Percentiles rank a stretch among this genome's conserved stretches.
phyloP scores from a whole-genome alignment of 2,329 filamentous ascomycete species.

The Ilyonectria mors-panacis region DNA sequence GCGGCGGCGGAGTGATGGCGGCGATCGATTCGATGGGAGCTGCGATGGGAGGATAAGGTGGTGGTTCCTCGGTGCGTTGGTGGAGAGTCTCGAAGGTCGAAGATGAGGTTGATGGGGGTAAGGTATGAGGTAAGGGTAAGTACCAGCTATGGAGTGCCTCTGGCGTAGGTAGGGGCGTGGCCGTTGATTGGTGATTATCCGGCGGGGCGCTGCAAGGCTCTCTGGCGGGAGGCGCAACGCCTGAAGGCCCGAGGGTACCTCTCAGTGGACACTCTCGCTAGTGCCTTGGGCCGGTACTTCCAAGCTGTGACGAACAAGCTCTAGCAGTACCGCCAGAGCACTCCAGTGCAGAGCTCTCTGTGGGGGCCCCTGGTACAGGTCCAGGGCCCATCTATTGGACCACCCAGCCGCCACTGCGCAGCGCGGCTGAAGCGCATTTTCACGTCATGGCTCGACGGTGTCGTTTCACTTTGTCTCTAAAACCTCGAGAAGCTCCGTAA shows the following conservation, averaged over 20 bases:
- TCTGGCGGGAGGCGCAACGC: not conserved
- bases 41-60: slow-evolving; percentile 27
- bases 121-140: slow-evolving; percentile 12
- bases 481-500: not conserved
- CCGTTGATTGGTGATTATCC: slow-evolving; percentile 10
- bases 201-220: not conserved
- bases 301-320: not conserved
- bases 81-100: slow-evolving; percentile 1
- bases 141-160: not conserved
- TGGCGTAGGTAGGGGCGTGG: not conserved
- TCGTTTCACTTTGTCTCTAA: slow-evolving; percentile 10
- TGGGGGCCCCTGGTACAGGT: not conserved
- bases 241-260: not conserved
- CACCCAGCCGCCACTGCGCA: slow-evolving; percentile 10
- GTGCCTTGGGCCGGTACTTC: not conserved
- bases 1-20: not conserved
- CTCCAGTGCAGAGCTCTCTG: not conserved
- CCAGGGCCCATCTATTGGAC: slow-evolving; percentile 9
- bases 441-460: slow-evolving; percentile 27
- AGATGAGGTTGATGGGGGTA: slow-evolving; percentile 2
- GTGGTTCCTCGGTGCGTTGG: slow-evolving; percentile 1
- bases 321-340: not conserved
- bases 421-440: slow-evolving; percentile 11
- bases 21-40: slow-evolving; percentile 14
- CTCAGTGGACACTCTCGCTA: not conserved